Evolutionary conservation across 2,329 filamentous ascomycete species (phyloP).

Genomic region (Trichoderma atrobrunneum): DNA sequence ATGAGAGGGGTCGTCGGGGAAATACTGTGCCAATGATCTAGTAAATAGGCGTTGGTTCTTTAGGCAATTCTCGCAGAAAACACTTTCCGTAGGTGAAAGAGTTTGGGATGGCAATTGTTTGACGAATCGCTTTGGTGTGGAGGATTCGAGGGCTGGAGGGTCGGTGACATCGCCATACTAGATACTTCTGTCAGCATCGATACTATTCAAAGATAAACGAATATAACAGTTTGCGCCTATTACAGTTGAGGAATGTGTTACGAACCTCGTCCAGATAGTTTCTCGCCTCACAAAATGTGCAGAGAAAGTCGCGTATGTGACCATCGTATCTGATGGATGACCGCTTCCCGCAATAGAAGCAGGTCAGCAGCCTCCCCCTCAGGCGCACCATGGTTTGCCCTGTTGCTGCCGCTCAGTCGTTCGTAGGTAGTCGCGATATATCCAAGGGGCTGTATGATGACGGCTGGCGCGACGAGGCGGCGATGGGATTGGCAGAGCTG

Average conservation of each 20-base stretch:
- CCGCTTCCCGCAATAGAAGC: slow-evolving; percentile 80
- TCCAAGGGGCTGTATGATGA: background rate
- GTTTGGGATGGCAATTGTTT: slow-evolving; percentile 41
- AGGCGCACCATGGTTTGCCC: slow-evolving; percentile 42
- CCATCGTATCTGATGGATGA: slow-evolving; percentile 60
- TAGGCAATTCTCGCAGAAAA: slow-evolving; percentile 74
- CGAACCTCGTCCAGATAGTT: slow-evolving; percentile 85
- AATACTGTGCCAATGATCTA: slow-evolving; percentile 73
- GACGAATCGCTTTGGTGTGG: slow-evolving; percentile 32
- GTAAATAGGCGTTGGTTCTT: slow-evolving; percentile 86
- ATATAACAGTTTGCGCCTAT: background rate
- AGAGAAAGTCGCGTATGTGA: slow-evolving; percentile 64
- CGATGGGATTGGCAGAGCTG: slow-evolving; percentile 5
- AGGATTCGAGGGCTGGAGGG: slow-evolving; percentile 57
- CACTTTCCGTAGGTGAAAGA: slow-evolving; percentile 34
- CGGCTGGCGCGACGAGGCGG: background rate
- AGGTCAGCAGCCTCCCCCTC: slow-evolving; percentile 53
- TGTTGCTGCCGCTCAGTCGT: background rate
- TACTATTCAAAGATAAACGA: background rate
- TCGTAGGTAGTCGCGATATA: background rate
- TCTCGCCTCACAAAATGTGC: slow-evolving; percentile 74
- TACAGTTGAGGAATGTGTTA: background rate
- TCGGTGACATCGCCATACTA: slow-evolving; percentile 88
- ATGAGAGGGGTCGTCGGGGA: slow-evolving; percentile 62
- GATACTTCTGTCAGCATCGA: slow-evolving; percentile 13